Evolutionary conservation across 306 rosid species (phyloP), one percentile per base, ranked within the genome.

Genomic region (Hippophae gyantsensis): DNA sequence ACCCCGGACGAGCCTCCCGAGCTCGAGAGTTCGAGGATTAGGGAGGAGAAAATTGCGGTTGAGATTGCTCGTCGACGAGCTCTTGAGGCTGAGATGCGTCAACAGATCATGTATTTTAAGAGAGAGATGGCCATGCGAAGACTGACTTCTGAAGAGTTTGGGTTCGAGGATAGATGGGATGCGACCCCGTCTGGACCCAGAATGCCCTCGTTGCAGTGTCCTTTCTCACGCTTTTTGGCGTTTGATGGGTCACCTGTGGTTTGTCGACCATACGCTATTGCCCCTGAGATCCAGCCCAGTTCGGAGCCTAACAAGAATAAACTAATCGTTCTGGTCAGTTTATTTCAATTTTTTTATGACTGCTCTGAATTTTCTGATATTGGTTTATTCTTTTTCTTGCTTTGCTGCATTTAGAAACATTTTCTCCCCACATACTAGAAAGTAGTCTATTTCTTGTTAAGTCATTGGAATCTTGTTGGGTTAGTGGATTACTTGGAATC

Each of bases 51-150:
- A 6, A 53, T 82, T 1, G 58, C 70, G 5, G 48, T 45, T 0
- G 84, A 72, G 64, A 70, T 67, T 13, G 48, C 57, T 0, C 69
- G 80, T 67, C 66, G 89, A 45, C 47, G 65, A 14, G 55, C 70
- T 54, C 58, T 83, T 7, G 94, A 86, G 43, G 78, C 70, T 3
- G 86, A 80, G 56, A 84, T 86, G 32, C 75, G 83, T 43, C 73
- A 70, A 56, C 89, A 80, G 45, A 54, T 86, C 58, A 66, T 61
- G 47, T 1, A 18, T n/a, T 52, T 68, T 43, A 82, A 80, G 66
- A 57, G 81, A 46, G 78, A 40, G 14, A 46, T 79, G 42, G 61
- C 64, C 10, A 65, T 57, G 68, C 72, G 54, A 12, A 65, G 70
- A 60, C 49, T 38, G 57, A 43, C 44, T 14, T 27, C 32, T 27